phyloP scores from a whole-genome alignment of 2,329 filamentous ascomycete genomes.

The Hysterium pulicare region DNA sequence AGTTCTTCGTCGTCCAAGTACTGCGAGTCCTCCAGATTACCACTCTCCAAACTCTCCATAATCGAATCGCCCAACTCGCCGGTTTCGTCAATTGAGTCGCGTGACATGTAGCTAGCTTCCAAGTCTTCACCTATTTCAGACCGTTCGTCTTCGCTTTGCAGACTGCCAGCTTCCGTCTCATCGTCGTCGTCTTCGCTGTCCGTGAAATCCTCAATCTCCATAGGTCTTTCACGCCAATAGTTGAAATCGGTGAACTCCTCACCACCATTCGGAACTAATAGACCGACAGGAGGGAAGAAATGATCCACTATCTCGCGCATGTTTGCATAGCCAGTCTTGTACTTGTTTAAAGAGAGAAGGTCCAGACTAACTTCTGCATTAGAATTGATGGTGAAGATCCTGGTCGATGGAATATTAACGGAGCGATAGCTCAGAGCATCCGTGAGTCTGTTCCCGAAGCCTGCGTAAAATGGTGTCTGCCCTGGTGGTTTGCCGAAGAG shows the following conservation, averaged over 20 bases:
- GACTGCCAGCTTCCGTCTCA: constrained; percentile 40
- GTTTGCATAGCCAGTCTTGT: constrained; percentile 94
- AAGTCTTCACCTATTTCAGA: constrained; percentile 46
- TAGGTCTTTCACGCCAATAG: constrained; percentile 85
- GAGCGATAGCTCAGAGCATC: constrained; percentile 95
- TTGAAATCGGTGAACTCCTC: constrained; percentile 97
- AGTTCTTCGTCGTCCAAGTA: constrained; percentile 15
- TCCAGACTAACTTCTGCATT: constrained; percentile 94
- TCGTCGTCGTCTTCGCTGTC: constrained; percentile 67
- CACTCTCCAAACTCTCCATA: constrained; percentile 49
- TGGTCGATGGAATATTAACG: constrained; percentile 88
- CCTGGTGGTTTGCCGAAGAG: constrained; percentile 65
- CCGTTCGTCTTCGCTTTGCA: constrained; percentile 52
- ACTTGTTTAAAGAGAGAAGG: constrained; percentile 83
- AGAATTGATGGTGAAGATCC: constrained; percentile 98
- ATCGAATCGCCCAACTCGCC: constrained; percentile 45
- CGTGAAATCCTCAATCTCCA: constrained; percentile 85
- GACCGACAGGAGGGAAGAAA: constrained; percentile 90
- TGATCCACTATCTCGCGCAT: constrained; percentile 98
- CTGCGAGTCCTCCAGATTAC: constrained; percentile 10
- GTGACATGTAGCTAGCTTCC: constrained; percentile 56
- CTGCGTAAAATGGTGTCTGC: constrained; percentile 86
- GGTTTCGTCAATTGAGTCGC: constrained; percentile 48
- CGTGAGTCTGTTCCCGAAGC: constrained; percentile 93
- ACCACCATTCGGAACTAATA: constrained; percentile 81